phyloP scores from a whole-genome alignment of 306 rosid genomes.

The Citrullus amarus region DNA sequence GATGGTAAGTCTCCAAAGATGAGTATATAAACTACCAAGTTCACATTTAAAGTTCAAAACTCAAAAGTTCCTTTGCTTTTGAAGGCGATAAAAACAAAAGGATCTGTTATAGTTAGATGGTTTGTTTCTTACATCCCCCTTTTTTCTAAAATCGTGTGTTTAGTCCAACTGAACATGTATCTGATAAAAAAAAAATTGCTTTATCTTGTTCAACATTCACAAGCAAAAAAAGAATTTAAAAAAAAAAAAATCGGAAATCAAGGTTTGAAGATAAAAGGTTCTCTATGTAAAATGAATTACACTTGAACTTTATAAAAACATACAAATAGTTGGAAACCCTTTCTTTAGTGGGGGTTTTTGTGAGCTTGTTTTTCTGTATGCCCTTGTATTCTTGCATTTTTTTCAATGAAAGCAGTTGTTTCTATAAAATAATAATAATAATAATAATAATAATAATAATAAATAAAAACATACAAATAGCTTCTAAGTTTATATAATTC shows the following conservation, averaged over 20 bases:
- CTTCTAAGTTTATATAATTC: too few relatives aligned
- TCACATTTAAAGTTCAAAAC: not conserved
- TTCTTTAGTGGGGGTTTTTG: too few relatives aligned
- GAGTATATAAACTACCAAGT: not conserved
- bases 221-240: not conserved
- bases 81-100: not conserved
- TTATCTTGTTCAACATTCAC: not conserved
- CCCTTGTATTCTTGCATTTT: too few relatives aligned
- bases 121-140: not conserved
- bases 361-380: too few relatives aligned
- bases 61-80: not conserved
- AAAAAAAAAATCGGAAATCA: too few relatives aligned
- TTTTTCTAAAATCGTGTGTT: not conserved
- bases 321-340: not conserved
- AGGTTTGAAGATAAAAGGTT: not conserved
- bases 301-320: not conserved
- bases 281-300: not conserved
- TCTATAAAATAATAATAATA: too few relatives aligned
- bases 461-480: too few relatives aligned
- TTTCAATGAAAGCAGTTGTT: too few relatives aligned
- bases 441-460: too few relatives aligned
- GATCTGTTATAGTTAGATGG: not conserved
- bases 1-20: conserved; percentile 58
- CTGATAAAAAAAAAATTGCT: not conserved
- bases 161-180: not conserved